Conservation (phyloP, 176 grass and related monocot genomes). For the Chrysopogon serrulatus region DNA sequence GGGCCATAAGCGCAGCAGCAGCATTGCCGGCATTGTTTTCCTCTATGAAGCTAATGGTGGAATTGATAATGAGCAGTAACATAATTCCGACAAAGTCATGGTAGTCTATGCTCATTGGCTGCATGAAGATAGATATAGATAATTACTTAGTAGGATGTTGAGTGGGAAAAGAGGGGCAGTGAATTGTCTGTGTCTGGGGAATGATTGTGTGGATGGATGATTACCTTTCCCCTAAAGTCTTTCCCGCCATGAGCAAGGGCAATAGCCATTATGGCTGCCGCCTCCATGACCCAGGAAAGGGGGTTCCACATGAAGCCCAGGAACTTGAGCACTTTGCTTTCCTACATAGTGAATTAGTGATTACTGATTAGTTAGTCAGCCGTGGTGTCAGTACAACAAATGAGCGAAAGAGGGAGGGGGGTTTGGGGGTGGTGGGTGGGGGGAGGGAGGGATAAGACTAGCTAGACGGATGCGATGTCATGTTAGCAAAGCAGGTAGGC, state of each 20-base stretch:
- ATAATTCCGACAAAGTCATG: conserved; percentile 62
- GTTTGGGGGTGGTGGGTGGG: too few species aligned
- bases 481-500: background rate
- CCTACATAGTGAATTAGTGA: conserved; percentile 23
- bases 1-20: conserved; percentile 67
- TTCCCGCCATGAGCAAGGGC: conserved; percentile 50
- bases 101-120: conserved; percentile 40
- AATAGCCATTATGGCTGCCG: conserved; percentile 66
- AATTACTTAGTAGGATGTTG: background rate
- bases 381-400: background rate
- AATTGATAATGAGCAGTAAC: conserved; percentile 60
- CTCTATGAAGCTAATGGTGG: conserved; percentile 73
- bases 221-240: conserved; percentile 21
- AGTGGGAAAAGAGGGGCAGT: background rate
- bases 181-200: background rate
- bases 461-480: background rate
- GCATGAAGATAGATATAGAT: background rate
- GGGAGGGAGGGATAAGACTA: too few species aligned
- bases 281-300: conserved; percentile 79
- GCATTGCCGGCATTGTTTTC: conserved; percentile 79
- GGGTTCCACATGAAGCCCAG: conserved; percentile 82
- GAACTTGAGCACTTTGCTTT: conserved; percentile 79
- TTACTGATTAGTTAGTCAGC: background rate
- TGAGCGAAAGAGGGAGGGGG: too few species aligned
- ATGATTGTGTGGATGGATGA: background rate